Conservation (phyloP, 176 grass and related monocot genomes). For the Leersia perrieri region DNA sequence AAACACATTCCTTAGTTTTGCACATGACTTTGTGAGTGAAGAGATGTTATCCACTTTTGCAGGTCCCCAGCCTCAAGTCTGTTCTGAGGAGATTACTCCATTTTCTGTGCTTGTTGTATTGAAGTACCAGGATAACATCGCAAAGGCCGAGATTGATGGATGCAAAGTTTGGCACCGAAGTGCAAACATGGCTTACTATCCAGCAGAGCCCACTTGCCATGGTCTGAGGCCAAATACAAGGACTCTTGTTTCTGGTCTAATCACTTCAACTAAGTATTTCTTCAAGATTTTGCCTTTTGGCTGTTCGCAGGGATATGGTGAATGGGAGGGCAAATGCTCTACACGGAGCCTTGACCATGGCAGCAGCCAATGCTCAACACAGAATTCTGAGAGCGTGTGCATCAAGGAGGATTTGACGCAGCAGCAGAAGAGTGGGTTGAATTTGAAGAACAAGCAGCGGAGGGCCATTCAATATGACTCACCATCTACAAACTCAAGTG, state of each 20-base stretch:
- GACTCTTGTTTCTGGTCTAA: constrained; percentile 61
- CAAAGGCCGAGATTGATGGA: constrained; percentile 57
- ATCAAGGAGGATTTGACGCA: constrained; percentile 37
- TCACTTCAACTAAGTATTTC: constrained; percentile 67
- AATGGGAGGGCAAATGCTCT: constrained; percentile 61
- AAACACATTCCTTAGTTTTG: not conserved
- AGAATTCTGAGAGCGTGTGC: constrained; percentile 51
- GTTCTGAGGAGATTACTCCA: constrained; percentile 58
- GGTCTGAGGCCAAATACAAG: constrained; percentile 60
- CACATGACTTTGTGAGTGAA: constrained; percentile 15
- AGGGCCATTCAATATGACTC: constrained; percentile 58
- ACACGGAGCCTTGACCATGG: constrained; percentile 53
- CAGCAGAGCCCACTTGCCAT: constrained; percentile 61
- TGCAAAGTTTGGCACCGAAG: constrained; percentile 72
- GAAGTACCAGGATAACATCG: constrained; percentile 43
- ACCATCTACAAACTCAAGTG: constrained; percentile 78
- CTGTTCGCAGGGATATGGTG: constrained; percentile 40
- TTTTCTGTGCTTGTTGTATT: constrained; percentile 62
- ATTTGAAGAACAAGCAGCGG: constrained; percentile 29
- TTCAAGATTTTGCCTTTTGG: constrained; percentile 76
- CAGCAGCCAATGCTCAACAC: constrained; percentile 54
- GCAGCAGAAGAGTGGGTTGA: constrained; percentile 42
- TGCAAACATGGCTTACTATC: constrained; percentile 42
- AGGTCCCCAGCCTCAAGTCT: constrained; percentile 54
- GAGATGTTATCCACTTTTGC: constrained; percentile 37